Conservation (phyloP, 164 flowering plant genomes). For the Macadamia tetraphylla region DNA sequence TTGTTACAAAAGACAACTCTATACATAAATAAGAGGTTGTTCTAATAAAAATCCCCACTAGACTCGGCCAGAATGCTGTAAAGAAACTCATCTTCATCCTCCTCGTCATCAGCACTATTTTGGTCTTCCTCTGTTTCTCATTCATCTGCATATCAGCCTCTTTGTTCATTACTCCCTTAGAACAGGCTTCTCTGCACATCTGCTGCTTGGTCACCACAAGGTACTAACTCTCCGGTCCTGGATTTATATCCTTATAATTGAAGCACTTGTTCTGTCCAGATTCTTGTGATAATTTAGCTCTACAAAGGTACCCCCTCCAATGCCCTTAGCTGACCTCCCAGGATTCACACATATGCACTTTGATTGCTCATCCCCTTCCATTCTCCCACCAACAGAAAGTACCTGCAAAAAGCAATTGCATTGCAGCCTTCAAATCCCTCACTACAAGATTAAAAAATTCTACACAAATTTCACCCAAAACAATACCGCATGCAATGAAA, state of each 20-base stretch:
- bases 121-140: slow-evolving; percentile 14
- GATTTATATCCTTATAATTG: slow-evolving; percentile 59
- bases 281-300: slow-evolving; percentile 38
- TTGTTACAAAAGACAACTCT: too few relatives aligned
- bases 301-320: slow-evolving; percentile 87
- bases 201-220: background rate
- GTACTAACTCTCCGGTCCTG: background rate
- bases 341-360: slow-evolving; percentile 87
- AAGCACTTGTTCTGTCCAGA: slow-evolving; percentile 54
- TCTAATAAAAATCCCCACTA: slow-evolving; percentile 15
- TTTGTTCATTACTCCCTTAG: slow-evolving; percentile 14
- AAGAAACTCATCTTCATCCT: slow-evolving; percentile 51
- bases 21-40: slow-evolving; percentile 50
- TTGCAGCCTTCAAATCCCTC: background rate
- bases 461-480: background rate
- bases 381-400: slow-evolving; percentile 39
- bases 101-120: slow-evolving; percentile 12
- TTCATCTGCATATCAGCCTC: slow-evolving; percentile 16
- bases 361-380: slow-evolving; percentile 35
- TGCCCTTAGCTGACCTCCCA: slow-evolving; percentile 88
- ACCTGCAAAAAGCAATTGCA: slow-evolving; percentile 30
- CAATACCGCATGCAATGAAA: background rate
- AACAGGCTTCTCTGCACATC: slow-evolving; percentile 45
- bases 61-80: slow-evolving; percentile 44
- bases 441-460: background rate